These are phyloP conservation scores for Schizochytrium sp. DNA, from an alignment of 108 stramenopile species.

Conservation along the genomic window DNA sequence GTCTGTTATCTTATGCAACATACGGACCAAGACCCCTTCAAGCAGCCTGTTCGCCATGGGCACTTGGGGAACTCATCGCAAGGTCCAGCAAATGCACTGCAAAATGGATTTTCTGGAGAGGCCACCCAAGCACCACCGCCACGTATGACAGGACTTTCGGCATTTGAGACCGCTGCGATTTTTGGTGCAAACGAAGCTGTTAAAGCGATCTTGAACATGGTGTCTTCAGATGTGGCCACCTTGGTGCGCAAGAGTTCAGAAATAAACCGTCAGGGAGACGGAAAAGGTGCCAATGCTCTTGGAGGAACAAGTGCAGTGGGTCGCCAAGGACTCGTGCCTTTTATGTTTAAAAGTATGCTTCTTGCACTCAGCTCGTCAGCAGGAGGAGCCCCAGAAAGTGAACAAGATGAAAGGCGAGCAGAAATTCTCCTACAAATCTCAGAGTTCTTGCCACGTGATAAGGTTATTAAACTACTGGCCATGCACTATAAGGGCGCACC, in stretches of 20 bases:
- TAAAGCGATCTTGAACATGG: slow-evolving; percentile 14
- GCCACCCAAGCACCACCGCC: not conserved
- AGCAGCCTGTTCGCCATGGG: not conserved
- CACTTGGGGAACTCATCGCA: not conserved
- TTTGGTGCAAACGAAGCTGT: slow-evolving; percentile 5
- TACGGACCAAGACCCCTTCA: slow-evolving; percentile 34
- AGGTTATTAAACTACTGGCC: not conserved
- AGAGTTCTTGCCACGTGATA: not conserved
- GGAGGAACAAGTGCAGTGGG: not conserved
- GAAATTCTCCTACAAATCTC: not conserved
- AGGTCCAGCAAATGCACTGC: not conserved
- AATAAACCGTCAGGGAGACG: not conserved
- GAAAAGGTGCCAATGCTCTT: too few relatives aligned
- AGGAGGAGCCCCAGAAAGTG: not conserved
- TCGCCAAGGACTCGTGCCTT: not conserved
- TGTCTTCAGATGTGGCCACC: slow-evolving; percentile 8
- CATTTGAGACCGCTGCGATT: not conserved
- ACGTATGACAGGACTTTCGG: not conserved
- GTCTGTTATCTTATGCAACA: slow-evolving; percentile 13
- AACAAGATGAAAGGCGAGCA: slow-evolving; percentile 18
- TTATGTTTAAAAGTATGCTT: slow-evolving; percentile 12
- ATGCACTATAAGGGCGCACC: slow-evolving; percentile 9
- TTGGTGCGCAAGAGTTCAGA: not conserved
- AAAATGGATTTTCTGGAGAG: too few relatives aligned
- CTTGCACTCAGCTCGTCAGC: slow-evolving; percentile 22